Percentiles rank a stretch among this genome's conserved stretches.
Conservation (phyloP, 768 basidiomycete species). For the Kwoniella heveanensis region DNA sequence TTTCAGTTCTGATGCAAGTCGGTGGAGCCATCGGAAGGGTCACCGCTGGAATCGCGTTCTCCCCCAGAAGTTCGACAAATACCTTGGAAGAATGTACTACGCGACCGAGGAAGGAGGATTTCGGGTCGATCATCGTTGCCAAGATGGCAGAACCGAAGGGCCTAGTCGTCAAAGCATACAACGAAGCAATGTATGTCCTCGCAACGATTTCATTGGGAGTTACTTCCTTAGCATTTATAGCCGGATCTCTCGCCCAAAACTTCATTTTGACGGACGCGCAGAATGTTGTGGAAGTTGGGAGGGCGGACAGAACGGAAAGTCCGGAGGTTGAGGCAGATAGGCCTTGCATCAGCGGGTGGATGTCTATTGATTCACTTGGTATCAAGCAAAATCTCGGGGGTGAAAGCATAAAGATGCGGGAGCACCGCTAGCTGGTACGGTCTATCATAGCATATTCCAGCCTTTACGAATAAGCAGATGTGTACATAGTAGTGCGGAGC, state of each 20-base stretch:
- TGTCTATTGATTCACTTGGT: too few species aligned
- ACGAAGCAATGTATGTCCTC: not conserved
- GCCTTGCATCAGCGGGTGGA: too few species aligned
- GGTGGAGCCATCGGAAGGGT: conserved; percentile 53
- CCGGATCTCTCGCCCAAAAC: not conserved
- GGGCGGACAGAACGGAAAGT: too few species aligned
- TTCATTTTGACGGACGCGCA: not conserved
- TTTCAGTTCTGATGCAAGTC: conserved; percentile 54
- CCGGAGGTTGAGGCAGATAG: too few species aligned
- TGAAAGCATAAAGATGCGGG: too few species aligned
- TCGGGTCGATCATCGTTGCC: conserved; percentile 26
- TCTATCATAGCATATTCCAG: too few species aligned
- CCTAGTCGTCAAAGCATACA: conserved; percentile 7
- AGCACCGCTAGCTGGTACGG: too few species aligned
- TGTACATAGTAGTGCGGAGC: too few species aligned
- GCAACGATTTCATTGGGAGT: not conserved
- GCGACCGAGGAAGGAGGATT: conserved; percentile 18
- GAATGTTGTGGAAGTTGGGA: not conserved
- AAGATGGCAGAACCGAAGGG: conserved; percentile 21
- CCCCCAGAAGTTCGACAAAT: not conserved
- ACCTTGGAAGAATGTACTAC: conserved; percentile 7
- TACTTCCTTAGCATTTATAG: not conserved
- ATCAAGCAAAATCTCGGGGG: too few species aligned
- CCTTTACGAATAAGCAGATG: too few species aligned
- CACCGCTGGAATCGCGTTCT: conserved; percentile 36